Evolutionary conservation across 345 rosid genomes (phyloP), one percentile per base, ranked within the genome.

Genomic region (Rhizophora mangle): DNA sequence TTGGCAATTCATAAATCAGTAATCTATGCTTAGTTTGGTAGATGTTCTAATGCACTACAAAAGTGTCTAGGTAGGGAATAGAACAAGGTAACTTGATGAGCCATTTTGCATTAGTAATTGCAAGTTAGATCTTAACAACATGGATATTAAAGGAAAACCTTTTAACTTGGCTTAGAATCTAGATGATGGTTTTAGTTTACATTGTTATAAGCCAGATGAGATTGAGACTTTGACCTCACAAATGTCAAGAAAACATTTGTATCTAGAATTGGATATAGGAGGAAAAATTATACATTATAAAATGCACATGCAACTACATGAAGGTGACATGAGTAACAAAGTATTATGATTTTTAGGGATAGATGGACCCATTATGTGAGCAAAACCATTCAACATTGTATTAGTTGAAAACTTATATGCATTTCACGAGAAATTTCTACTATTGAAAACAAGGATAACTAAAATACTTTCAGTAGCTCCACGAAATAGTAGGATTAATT

Each of bases 241-340:
- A 18, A 43, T 43, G 49, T 43, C 16, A 1, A 13, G 49, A 43
- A 43, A 11, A 13, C 49, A 11, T 43, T 39, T 43, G 16, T 43
- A 43, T 43, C 16, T 13, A 18, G 47, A 43, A 43, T 18, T 43
- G 18, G 49, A 43, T 0, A 1, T 11, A 2, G 49, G 49, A 43
- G 49, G 49, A 43, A 43, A 43, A 13, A 13, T 43, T 43, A 13
- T 43, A 13, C 18, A 11, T 13, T 43, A 13, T 68, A 81, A 29
- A 86, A 86, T 73, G 81, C 81, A 9, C 79, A 83, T 78, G 89
- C 94, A 2, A 69, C 67, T 36, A 76, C 80, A 55, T 85, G 83
- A 75, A 79, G 72, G 69, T 89, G 89, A 89, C 58, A 74, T 60
- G 78, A 76, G 68, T 80, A 32, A 70, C 55, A 62, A 69, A 71